Percentiles rank a stretch among this genome's conserved stretches.
Evolutionary conservation across 2,329 filamentous ascomycete genomes (phyloP).

Genomic region (Calonectria henricotiae): DNA sequence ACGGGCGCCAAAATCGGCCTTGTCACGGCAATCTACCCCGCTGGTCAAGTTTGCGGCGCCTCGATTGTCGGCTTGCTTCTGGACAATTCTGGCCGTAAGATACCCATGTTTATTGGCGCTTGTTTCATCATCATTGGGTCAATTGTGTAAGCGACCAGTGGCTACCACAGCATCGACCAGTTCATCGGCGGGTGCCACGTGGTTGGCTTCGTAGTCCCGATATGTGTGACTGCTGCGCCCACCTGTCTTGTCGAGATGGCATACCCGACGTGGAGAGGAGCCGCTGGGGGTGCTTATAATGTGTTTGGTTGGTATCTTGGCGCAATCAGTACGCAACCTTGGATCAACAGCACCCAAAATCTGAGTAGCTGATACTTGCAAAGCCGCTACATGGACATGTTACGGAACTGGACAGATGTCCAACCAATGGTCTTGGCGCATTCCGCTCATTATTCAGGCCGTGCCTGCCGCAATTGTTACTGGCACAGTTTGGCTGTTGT

Average conservation of each 20-base stretch:
- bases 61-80: conserved; percentile 36
- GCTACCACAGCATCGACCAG: conserved; percentile 26
- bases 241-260: conserved; percentile 50
- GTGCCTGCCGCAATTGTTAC: neutral
- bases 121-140: conserved; percentile 48
- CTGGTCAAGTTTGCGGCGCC: conserved; percentile 13
- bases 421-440: conserved; percentile 3
- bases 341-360: neutral
- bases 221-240: conserved; percentile 43
- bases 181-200: conserved; percentile 44
- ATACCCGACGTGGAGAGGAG: conserved; percentile 48
- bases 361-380: neutral
- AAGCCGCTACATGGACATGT: conserved; percentile 10
- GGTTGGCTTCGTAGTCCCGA: conserved; percentile 44
- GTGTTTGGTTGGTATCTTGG: conserved; percentile 30
- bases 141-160: conserved; percentile 43
- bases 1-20: conserved; percentile 35
- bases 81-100: conserved; percentile 47
- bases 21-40: conserved; percentile 24
- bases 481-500: conserved; percentile 2
- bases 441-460: conserved; percentile 4
- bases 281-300: conserved; percentile 48
- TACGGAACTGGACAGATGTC: conserved; percentile 19
- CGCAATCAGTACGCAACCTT: neutral
- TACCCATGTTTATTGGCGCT: conserved; percentile 43